Percentiles rank a stretch among this genome's conserved stretches.
These are phyloP conservation scores for Ceratocystis cubensis DNA, from an alignment of 2,329 filamentous ascomycete species.

Conservation along the genomic window DNA sequence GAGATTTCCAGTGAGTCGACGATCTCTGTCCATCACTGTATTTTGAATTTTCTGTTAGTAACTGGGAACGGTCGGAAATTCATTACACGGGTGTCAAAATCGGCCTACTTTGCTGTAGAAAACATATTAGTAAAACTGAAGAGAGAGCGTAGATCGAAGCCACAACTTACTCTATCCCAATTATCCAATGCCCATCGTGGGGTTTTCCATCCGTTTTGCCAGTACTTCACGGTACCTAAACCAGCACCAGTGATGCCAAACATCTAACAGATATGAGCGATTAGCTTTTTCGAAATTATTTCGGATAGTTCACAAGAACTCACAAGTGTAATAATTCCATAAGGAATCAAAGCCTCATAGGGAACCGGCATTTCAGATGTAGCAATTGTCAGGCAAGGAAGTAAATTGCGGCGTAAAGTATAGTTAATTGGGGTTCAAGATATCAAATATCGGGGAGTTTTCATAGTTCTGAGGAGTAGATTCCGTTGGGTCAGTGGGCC, in stretches of 20 bases:
- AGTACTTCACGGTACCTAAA: slow-evolving; percentile 43
- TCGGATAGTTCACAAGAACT: slow-evolving; percentile 26
- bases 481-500: not conserved
- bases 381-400: not conserved
- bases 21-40: slow-evolving; percentile 53
- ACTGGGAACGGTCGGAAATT: not conserved
- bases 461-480: not conserved
- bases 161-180: slow-evolving; percentile 46
- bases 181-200: slow-evolving; percentile 48
- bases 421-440: not conserved
- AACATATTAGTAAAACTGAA: slow-evolving; percentile 25
- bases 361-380: slow-evolving; percentile 44
- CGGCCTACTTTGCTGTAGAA: slow-evolving; percentile 41
- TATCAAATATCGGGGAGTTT: not conserved
- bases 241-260: slow-evolving; percentile 49
- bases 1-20: slow-evolving; percentile 45
- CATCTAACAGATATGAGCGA: slow-evolving; percentile 37
- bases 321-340: slow-evolving; percentile 52
- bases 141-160: not conserved
- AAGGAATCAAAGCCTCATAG: slow-evolving; percentile 52
- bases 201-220: slow-evolving; percentile 49
- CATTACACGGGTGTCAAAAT: not conserved
- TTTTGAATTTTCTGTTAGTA: slow-evolving; percentile 18
- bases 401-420: not conserved
- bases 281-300: slow-evolving; percentile 23